A percentile compares a stretch with the other conserved stretches of the same genome.
phyloP scores from a whole-genome alignment of 805 yeast genomes.

The Clavispora vitiphila region DNA sequence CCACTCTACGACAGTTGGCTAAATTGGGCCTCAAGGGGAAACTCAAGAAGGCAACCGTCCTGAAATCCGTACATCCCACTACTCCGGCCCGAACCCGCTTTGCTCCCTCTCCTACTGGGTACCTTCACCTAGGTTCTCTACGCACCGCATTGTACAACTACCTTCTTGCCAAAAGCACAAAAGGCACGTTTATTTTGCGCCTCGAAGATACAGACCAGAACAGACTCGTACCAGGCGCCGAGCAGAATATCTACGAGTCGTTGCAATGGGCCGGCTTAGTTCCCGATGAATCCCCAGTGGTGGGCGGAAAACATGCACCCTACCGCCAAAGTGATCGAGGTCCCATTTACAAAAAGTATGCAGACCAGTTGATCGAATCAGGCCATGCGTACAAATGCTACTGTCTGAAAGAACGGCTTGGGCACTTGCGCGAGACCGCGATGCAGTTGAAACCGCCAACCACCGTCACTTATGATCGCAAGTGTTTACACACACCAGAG shows the following conservation, averaged over 20 bases:
- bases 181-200: constrained; percentile 76
- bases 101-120: constrained; percentile 98
- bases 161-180: constrained; percentile 69
- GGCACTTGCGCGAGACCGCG: constrained; percentile 66
- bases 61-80: constrained; percentile 30
- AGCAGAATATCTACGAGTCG: constrained; percentile 67
- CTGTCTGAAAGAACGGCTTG: constrained; percentile 77
- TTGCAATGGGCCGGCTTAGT: constrained; percentile 71
- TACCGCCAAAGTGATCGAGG: constrained; percentile 82
- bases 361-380: constrained; percentile 47
- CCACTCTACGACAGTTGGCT: constrained; percentile 9
- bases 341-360: constrained; percentile 58
- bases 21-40: constrained; percentile 7
- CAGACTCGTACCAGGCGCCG: constrained; percentile 78
- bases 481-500: constrained; percentile 49
- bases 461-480: constrained; percentile 85
- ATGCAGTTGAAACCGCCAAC: constrained; percentile 78
- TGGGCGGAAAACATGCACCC: constrained; percentile 60
- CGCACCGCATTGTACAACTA: constrained; percentile 92
- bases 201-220: constrained; percentile 91
- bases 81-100: constrained; percentile 79
- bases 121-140: constrained; percentile 86
- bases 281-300: constrained; percentile 79
- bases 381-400: constrained; percentile 85
- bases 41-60: not conserved